Evolutionary conservation across 192 early-diverging fungal genomes (phyloP).

Genomic region (Phlyctochytrium bullatum): DNA sequence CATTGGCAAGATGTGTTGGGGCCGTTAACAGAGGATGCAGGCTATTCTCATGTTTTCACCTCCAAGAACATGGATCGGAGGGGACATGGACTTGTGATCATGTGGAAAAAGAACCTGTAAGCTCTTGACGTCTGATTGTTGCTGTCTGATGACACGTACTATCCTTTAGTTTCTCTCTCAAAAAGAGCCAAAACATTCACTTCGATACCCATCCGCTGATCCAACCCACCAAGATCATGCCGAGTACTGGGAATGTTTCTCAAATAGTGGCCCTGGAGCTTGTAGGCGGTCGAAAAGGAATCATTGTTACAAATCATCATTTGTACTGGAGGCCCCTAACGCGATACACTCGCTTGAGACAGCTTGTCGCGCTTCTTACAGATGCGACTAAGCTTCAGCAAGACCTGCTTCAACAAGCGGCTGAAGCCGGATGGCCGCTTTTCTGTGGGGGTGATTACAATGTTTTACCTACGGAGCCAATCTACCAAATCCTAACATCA

Average conservation of each 20-base stretch:
- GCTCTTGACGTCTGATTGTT: too few species aligned
- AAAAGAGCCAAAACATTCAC: background rate
- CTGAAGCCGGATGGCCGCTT: too few species aligned
- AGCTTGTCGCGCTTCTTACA: too few species aligned
- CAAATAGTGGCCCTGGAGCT: background rate
- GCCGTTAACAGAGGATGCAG: too few species aligned
- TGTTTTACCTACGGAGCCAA: constrained; percentile 20
- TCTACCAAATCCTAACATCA: constrained; percentile 19
- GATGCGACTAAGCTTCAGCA: too few species aligned
- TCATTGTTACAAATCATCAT: constrained; percentile 41
- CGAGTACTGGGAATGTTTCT: background rate
- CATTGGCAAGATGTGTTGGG: too few species aligned
- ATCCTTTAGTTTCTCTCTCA: too few species aligned
- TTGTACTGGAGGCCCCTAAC: constrained; percentile 43
- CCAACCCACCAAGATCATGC: background rate
- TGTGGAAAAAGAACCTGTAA: too few species aligned
- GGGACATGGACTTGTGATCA: background rate
- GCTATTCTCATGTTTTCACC: background rate
- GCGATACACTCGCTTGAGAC: too few species aligned
- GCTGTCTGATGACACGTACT: too few species aligned
- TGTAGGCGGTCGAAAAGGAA: constrained; percentile 1
- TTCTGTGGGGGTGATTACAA: too few species aligned
- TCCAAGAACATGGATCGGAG: background rate
- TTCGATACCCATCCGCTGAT: background rate
- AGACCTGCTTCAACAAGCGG: too few species aligned